Base-by-base conservation (phyloP, 352 stramenopile genomes). In the Pythium dissotocum region DNA sequence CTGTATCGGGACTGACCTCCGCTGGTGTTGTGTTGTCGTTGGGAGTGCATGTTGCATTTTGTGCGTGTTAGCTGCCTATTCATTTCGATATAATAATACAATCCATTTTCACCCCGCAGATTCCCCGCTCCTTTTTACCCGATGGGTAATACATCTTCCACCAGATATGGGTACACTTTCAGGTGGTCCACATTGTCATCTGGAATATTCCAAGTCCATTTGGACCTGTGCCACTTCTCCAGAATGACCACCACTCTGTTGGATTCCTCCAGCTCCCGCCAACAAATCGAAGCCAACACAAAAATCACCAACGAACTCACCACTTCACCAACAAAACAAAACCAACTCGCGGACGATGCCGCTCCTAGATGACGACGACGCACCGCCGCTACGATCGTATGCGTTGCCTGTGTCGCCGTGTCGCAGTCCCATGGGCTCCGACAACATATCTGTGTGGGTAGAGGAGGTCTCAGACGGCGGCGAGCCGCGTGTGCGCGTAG, bases 351-450 rank as follows among this genome's bases (percentile, higher is more conserved):
- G 4, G 14, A 28, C 24, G 28, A 72, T 76, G 69, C 55, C 52
- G 48, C 26, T 44, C 16, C 30, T 24, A 16, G 38, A 53, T n/a
- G 56, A 28, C 16, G 48, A 62, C 10, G 63, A 67, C 58, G 54
- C 65, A 21, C 24, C 46, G 70, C 65, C 61, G 53, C 67, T 91
- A 58, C 75, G 79, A 64, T 90, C 83, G 48, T 93, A 86, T 67
- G 71, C 72, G 61, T 72, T 93, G 71, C 83, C 85, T n/a, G 61
- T 78, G 56, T 93, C 85, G 49, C 85, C 85, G 9, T 77, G 65
- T 49, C 78, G 71, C 36, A 89, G 80, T 49, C 77, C 80, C 60
- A 78, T 70, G 2, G 76, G 82, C 26, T 76, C 76, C 0, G 77
- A 89, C 51, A 75, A 73, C 57, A 77, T 85, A 63, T 82, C 78